Percentiles rank a stretch among this genome's conserved stretches.
These are phyloP conservation scores for Corymbia maculata DNA, from an alignment of 345 rosid species.

Conservation along the genomic window DNA sequence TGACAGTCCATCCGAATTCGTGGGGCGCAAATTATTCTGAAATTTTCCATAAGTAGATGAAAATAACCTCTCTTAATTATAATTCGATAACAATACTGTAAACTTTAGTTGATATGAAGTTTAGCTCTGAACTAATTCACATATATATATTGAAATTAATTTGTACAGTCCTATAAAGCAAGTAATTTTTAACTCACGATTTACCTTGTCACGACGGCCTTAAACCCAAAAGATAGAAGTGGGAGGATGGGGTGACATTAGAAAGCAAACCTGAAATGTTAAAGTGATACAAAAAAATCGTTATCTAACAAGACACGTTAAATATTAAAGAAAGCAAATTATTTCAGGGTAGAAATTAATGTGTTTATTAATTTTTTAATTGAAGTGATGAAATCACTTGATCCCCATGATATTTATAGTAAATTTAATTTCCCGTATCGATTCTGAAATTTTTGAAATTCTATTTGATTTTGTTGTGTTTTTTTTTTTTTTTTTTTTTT, in stretches of 20 bases:
- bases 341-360: accelerated
- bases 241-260: not conserved
- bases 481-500: not conserved
- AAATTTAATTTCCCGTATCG: not conserved
- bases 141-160: not conserved
- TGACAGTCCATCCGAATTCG: not conserved
- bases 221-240: not conserved
- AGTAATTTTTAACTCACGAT: not conserved
- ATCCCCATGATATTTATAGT: accelerated
- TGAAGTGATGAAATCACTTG: not conserved
- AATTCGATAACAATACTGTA: not conserved
- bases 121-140: not conserved
- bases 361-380: accelerated
- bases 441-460: not conserved
- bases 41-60: not conserved
- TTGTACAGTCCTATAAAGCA: accelerated
- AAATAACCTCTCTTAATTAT: not conserved
- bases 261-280: accelerated
- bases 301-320: not conserved
- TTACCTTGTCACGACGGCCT: not conserved
- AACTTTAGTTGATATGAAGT: not conserved
- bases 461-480: no score
- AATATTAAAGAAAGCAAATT: not conserved
- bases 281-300: no score
- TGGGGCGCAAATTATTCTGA: not conserved